Evolutionary conservation across 805 yeast genomes (phyloP).

Genomic region (Suhomyces faveliae): DNA sequence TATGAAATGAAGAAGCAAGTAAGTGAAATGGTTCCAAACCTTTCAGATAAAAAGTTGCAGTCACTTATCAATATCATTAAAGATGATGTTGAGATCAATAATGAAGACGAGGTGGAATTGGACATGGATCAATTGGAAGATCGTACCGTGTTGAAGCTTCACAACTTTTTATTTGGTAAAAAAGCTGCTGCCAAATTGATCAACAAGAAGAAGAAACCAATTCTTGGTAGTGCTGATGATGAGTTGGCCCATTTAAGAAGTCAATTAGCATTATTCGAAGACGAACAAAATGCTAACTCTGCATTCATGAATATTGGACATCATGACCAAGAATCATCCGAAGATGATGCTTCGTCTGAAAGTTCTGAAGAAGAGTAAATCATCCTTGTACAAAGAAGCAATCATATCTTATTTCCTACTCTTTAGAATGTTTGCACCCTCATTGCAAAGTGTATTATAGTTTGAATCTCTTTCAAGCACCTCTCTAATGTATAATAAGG

Average conservation of each 20-base stretch:
- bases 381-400: constrained; percentile 1
- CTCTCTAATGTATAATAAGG: constrained; percentile 4
- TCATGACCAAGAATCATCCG: constrained; percentile 44
- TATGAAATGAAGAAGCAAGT: constrained; percentile 96
- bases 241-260: constrained; percentile 67
- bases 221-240: constrained; percentile 32
- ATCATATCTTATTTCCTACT: background rate
- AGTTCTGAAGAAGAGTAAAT: constrained; percentile 70
- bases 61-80: constrained; percentile 83
- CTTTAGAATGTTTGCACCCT: background rate
- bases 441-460: constrained; percentile 10
- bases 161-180: constrained; percentile 66
- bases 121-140: constrained; percentile 93
- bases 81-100: constrained; percentile 55
- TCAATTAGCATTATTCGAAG: constrained; percentile 43
- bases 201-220: constrained; percentile 39
- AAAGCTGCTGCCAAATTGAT: constrained; percentile 43
- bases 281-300: constrained; percentile 28
- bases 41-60: constrained; percentile 76
- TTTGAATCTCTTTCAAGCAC: constrained; percentile 2
- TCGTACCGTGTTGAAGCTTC: constrained; percentile 74
- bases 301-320: constrained; percentile 32
- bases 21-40: constrained; percentile 75
- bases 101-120: constrained; percentile 88
- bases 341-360: constrained; percentile 55